phyloP scores from a whole-genome alignment of 2,329 filamentous ascomycete species.

The Periconia sp. region DNA sequence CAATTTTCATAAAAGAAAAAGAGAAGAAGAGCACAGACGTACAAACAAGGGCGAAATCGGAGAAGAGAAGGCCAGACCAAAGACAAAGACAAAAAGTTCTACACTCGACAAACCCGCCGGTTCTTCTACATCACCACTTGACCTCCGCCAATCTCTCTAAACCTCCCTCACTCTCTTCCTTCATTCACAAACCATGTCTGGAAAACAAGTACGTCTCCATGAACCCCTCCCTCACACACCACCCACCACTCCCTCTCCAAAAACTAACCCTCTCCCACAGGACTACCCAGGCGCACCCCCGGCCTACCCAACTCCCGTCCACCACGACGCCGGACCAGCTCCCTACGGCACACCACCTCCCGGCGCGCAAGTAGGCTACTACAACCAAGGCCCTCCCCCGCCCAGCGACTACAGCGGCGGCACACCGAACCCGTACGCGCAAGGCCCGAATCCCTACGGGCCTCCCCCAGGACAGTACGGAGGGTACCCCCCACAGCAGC shows the following conservation, averaged over 20 bases:
- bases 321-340: conserved; percentile 31
- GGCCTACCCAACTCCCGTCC: conserved; percentile 35
- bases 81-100: too few species aligned
- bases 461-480: conserved; percentile 28
- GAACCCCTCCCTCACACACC: too few species aligned
- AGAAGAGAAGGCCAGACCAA: neutral
- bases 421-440: conserved; percentile 17
- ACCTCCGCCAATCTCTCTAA: too few species aligned
- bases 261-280: conserved; percentile 13
- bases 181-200: too few species aligned
- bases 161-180: too few species aligned
- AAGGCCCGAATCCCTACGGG: conserved; percentile 20
- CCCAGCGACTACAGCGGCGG: conserved; percentile 8
- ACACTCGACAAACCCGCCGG: too few species aligned
- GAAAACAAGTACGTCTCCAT: neutral
- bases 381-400: conserved; percentile 6
- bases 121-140: too few species aligned
- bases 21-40: neutral
- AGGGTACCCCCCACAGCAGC: conserved; percentile 24
- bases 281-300: conserved; percentile 34
- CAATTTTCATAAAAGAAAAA: neutral
- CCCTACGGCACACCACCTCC: conserved; percentile 16
- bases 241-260: neutral
- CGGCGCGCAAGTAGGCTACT: conserved; percentile 18
- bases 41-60: neutral